Percentiles rank a stretch among this genome's conserved stretches.
These are phyloP conservation scores for Saturnispora dispora DNA, from an alignment of 805 yeast genomes.

Conservation along the genomic window DNA sequence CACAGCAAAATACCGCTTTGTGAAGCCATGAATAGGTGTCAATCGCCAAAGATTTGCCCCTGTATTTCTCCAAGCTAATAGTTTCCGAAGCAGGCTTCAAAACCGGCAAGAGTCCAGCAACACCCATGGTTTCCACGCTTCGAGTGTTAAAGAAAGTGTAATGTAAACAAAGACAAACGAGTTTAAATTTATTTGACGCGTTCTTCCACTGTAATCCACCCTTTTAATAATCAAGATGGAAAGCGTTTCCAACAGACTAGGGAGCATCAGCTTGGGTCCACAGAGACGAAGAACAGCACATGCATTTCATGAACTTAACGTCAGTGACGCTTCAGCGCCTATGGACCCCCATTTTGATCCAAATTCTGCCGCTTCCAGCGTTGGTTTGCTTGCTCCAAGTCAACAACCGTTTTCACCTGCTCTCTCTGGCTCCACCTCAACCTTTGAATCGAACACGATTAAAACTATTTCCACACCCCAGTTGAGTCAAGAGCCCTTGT, in stretches of 20 bases:
- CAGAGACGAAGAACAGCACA: slow-evolving; percentile 16
- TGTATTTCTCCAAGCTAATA: slow-evolving; percentile 46
- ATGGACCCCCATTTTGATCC: slow-evolving; percentile 22
- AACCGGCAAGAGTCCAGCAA: slow-evolving; percentile 70
- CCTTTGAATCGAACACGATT: background rate
- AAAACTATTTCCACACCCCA: background rate
- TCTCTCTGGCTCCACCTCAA: background rate
- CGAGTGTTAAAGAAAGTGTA: background rate
- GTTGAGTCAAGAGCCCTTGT: background rate
- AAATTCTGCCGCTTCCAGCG: slow-evolving; percentile 26
- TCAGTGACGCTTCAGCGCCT: slow-evolving; percentile 1
- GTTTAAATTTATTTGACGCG: background rate
- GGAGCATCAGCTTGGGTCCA: background rate
- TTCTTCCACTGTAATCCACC: background rate
- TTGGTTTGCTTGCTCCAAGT: slow-evolving; percentile 18
- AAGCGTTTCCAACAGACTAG: background rate
- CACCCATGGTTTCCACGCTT: slow-evolving; percentile 51
- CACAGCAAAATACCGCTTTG: slow-evolving; percentile 72
- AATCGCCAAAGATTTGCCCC: slow-evolving; percentile 77
- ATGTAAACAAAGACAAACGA: slow-evolving; percentile 4
- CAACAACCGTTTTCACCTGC: background rate
- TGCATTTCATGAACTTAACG: slow-evolving; percentile 22
- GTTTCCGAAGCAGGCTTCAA: slow-evolving; percentile 64
- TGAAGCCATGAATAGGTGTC: slow-evolving; percentile 98
- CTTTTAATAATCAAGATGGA: background rate